These are phyloP conservation scores for Hemileccinum rubropunctum DNA, from an alignment of 768 basidiomycete species.

Conservation along the genomic window DNA sequence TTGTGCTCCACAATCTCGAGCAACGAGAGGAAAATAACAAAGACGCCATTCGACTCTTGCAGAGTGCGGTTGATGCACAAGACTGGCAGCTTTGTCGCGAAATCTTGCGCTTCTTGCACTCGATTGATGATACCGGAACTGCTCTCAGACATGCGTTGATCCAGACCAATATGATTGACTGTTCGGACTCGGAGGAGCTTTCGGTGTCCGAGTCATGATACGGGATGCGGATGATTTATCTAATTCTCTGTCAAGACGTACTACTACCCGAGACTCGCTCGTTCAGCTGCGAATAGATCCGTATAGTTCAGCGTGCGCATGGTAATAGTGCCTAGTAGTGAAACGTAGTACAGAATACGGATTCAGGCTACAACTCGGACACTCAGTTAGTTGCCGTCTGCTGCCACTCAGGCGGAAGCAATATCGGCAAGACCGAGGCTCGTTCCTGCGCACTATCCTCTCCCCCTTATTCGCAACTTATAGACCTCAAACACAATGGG, in stretches of 20 bases:
- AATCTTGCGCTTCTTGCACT: slow-evolving; percentile 87
- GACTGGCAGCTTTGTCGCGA: slow-evolving; percentile 94
- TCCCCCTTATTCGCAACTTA: slow-evolving; percentile 6
- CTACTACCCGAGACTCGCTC: background rate
- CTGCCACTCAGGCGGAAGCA: too few species aligned
- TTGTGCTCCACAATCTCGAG: slow-evolving; percentile 92
- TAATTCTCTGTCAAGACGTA: background rate
- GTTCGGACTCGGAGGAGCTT: background rate
- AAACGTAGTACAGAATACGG: too few species aligned
- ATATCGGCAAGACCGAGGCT: slow-evolving; percentile 16
- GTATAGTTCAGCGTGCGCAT: too few species aligned
- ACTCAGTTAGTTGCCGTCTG: too few species aligned
- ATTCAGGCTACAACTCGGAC: too few species aligned
- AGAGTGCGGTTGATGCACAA: slow-evolving; percentile 67
- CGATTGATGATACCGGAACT: slow-evolving; percentile 82
- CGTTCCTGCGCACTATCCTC: background rate
- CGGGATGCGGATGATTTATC: background rate
- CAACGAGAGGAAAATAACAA: slow-evolving; percentile 74
- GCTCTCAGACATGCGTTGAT: slow-evolving; percentile 62
- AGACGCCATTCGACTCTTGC: slow-evolving; percentile 80
- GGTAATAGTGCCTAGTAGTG: too few species aligned
- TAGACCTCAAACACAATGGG: slow-evolving; percentile 17
- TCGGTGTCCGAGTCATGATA: background rate
- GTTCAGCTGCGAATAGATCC: background rate
- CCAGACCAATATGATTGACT: slow-evolving; percentile 41